Percentiles rank a stretch among this genome's conserved stretches.
Conservation (phyloP, 495 filamentous ascomycete genomes). For the Xylaria venustula region DNA sequence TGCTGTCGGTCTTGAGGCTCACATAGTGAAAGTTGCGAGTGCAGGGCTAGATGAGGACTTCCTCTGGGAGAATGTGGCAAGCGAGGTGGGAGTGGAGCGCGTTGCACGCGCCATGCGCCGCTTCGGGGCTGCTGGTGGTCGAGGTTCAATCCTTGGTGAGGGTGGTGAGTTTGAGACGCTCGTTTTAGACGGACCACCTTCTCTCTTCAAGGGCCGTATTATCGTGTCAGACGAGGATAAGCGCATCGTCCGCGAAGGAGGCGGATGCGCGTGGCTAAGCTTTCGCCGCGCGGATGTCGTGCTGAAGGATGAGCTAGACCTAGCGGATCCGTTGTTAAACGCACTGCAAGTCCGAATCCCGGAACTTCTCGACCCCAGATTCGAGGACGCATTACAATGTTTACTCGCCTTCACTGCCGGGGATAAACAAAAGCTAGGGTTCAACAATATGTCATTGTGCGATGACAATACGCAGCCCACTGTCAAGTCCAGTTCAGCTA, state of each 20-base stretch:
- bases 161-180: conserved; percentile 97
- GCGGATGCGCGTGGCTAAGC: conserved; percentile 66
- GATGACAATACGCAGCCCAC: background rate
- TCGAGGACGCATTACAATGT: conserved; percentile 23
- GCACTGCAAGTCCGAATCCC: conserved; percentile 42
- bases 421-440: conserved; percentile 2
- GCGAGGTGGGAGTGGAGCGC: conserved; percentile 45
- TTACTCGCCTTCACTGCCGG: conserved; percentile 6
- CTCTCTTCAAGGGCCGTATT: conserved; percentile 70
- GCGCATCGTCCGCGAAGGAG: conserved; percentile 60
- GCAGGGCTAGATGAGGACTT: conserved; percentile 80
- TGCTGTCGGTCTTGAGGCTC: conserved; percentile 69
- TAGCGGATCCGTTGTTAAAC: background rate
- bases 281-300: conserved; percentile 59
- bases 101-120: conserved; percentile 63
- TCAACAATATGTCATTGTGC: background rate
- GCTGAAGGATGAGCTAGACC: conserved; percentile 40
- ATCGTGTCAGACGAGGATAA: conserved; percentile 55
- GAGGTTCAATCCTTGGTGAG: conserved; percentile 78
- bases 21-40: conserved; percentile 92
- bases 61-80: conserved; percentile 79
- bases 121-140: conserved; percentile 58
- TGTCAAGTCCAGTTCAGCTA: background rate
- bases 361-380: conserved; percentile 46
- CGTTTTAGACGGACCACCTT: conserved; percentile 72